phyloP scores from a whole-genome alignment of 2,329 filamentous ascomycete genomes.

The Drechslera avenae region DNA sequence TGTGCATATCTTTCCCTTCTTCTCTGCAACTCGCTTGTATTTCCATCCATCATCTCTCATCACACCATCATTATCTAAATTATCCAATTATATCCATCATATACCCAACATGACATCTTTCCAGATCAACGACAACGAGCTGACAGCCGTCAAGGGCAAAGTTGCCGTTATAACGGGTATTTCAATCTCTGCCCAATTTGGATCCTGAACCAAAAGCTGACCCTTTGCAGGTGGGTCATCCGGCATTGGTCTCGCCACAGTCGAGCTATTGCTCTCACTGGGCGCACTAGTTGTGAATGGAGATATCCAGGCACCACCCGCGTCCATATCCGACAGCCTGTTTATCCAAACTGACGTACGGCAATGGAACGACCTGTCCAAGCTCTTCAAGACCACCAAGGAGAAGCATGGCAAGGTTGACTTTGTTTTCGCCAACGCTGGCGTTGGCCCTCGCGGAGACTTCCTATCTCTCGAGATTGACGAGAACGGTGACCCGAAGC shows the following conservation, averaged over 20 bases:
- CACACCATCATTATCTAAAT: not conserved
- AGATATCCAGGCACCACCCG: slow-evolving; percentile 54
- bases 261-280: slow-evolving; percentile 56
- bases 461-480: slow-evolving; percentile 57
- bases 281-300: slow-evolving; percentile 62
- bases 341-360: slow-evolving; percentile 51
- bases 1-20: slow-evolving; percentile 9
- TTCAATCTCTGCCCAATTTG: not conserved
- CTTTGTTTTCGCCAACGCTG: slow-evolving; percentile 62
- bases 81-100: too few species aligned
- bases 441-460: slow-evolving; percentile 55
- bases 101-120: slow-evolving; percentile 24
- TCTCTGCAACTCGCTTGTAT: not conserved
- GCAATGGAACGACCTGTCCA: slow-evolving; percentile 56
- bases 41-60: not conserved
- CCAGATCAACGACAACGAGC: slow-evolving; percentile 27
- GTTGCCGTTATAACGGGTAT: slow-evolving; percentile 29
- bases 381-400: slow-evolving; percentile 59
- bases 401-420: slow-evolving; percentile 52
- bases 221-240: slow-evolving; percentile 57
- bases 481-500: slow-evolving; percentile 55
- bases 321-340: slow-evolving; percentile 27
- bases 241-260: slow-evolving; percentile 64
- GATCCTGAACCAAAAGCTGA: not conserved
- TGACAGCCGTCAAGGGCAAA: slow-evolving; percentile 26